These are phyloP conservation scores for Solanum chmielewskii DNA, from an alignment of 257 asterid genomes.

Conservation along the genomic window DNA sequence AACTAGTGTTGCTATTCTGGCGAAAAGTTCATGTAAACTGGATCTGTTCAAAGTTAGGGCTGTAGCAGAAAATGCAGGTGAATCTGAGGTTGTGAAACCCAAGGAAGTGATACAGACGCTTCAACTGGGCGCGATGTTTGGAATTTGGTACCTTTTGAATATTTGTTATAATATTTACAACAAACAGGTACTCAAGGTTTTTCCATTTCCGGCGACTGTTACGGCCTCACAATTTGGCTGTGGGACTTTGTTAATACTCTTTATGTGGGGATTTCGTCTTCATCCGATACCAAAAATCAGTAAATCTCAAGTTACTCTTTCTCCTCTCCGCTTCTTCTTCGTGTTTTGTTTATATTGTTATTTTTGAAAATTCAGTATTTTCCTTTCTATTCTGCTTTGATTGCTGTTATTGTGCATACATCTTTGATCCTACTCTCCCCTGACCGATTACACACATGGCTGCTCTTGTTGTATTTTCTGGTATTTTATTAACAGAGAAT, in stretches of 20 bases:
- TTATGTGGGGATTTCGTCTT: constrained; percentile 73
- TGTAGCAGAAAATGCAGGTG: constrained; percentile 23
- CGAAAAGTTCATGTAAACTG: not conserved
- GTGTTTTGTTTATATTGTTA: not conserved
- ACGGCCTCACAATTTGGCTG: constrained; percentile 82
- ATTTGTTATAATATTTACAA: constrained; percentile 81
- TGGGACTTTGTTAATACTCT: constrained; percentile 41
- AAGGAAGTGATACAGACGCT: constrained; percentile 9
- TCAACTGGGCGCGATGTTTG: constrained; percentile 72
- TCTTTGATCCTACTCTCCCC: not conserved
- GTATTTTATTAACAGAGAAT: not conserved
- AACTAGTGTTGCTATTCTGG: not conserved
- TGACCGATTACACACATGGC: too few relatives aligned
- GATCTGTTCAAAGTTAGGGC: constrained; percentile 6
- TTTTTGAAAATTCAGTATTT: not conserved
- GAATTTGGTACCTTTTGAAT: constrained; percentile 62
- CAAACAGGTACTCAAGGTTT: constrained; percentile 83
- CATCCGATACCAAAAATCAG: constrained; percentile 58
- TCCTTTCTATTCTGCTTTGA: not conserved
- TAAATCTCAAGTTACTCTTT: constrained; percentile 45
- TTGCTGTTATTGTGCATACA: not conserved
- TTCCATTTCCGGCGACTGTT: constrained; percentile 67
- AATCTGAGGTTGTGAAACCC: constrained; percentile 2
- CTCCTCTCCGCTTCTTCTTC: not conserved
- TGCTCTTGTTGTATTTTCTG: not conserved